These are phyloP conservation scores for Vigna unguiculata DNA, from an alignment of 306 rosid genomes.

Conservation along the genomic window DNA sequence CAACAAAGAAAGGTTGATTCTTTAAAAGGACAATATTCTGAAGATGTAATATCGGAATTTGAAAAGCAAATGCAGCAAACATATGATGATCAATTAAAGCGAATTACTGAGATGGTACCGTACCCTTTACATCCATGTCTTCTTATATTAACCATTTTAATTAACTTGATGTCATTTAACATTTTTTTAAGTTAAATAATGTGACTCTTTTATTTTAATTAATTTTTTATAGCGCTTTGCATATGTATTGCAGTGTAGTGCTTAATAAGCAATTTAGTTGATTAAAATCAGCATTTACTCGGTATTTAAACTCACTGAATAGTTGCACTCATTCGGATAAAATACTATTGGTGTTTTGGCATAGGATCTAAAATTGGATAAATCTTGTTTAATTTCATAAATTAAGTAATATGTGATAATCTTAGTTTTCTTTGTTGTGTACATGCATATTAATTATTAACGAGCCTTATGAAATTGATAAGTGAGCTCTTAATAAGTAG, in stretches of 20 bases:
- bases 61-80: slow-evolving; percentile 65
- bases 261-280: slow-evolving; percentile 2
- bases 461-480: neutral
- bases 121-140: slow-evolving; percentile 42
- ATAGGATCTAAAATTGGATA: neutral
- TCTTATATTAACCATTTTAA: slow-evolving; percentile 8
- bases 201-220: neutral
- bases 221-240: slow-evolving; percentile 7
- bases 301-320: neutral
- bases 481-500: neutral
- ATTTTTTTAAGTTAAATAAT: neutral
- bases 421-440: neutral
- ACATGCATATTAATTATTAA: neutral
- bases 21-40: slow-evolving; percentile 56
- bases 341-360: neutral
- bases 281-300: neutral
- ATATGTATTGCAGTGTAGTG: neutral
- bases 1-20: slow-evolving; percentile 64
- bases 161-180: slow-evolving; percentile 17
- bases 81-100: slow-evolving; percentile 73
- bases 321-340: slow-evolving; percentile 15
- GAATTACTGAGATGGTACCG: slow-evolving; percentile 90
- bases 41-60: slow-evolving; percentile 52
- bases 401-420: neutral
- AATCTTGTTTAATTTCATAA: slow-evolving; percentile 4